Conservation (phyloP, 1,284 basidiomycete species). For the Heliocybe sulcata region DNA sequence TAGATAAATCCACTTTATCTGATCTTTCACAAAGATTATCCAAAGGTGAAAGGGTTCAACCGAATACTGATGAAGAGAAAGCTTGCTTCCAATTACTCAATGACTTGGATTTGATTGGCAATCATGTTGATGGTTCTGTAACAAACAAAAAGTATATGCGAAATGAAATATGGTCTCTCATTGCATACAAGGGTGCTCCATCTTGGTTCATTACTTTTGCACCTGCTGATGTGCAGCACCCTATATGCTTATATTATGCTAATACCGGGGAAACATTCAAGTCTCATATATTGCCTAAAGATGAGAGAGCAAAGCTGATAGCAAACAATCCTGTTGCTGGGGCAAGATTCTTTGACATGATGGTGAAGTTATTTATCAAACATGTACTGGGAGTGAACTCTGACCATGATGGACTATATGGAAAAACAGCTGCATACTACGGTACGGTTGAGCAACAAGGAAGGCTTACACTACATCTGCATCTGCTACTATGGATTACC, state of each 20-base stretch:
- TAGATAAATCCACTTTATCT: slow-evolving; percentile 15
- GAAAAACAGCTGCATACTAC: slow-evolving; percentile 24
- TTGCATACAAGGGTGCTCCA: slow-evolving; percentile 22
- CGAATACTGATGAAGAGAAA: slow-evolving; percentile 23
- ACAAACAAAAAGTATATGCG: slow-evolving; percentile 25
- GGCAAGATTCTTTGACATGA: slow-evolving; percentile 15
- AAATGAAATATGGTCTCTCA: slow-evolving; percentile 30
- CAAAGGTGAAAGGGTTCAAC: slow-evolving; percentile 14
- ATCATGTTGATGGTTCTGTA: slow-evolving; percentile 22
- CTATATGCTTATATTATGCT: slow-evolving; percentile 24
- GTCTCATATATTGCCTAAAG: slow-evolving; percentile 2
- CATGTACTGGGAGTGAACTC: slow-evolving; percentile 20
- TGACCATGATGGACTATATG: slow-evolving; percentile 19
- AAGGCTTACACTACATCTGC: slow-evolving; percentile 23
- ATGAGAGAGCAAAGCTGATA: slow-evolving; percentile 7
- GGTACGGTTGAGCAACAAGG: slow-evolving; percentile 31
- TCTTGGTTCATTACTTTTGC: slow-evolving; percentile 30
- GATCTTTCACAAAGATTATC: slow-evolving; percentile 15
- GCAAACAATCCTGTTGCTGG: not conserved
- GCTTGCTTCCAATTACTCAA: slow-evolving; percentile 24
- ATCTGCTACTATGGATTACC: slow-evolving; percentile 24
- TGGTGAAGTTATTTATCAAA: slow-evolving; percentile 21
- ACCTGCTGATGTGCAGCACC: slow-evolving; percentile 22
- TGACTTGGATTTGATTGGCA: slow-evolving; percentile 25
- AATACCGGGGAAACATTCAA: slow-evolving; percentile 14